Base-by-base conservation (phyloP, 495 filamentous ascomycete species). In the Oidiodendron maius region DNA sequence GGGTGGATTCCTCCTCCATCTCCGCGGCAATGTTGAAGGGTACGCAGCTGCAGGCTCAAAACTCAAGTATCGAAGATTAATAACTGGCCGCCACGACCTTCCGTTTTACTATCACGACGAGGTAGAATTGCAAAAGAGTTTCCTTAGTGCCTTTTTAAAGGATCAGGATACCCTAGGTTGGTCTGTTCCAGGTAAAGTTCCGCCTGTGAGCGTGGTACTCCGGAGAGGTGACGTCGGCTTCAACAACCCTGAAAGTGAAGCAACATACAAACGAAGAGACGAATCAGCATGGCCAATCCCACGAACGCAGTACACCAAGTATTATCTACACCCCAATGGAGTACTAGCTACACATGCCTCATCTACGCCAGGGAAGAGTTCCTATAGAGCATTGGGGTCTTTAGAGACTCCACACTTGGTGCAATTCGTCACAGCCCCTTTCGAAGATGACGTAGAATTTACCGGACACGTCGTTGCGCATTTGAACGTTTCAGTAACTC, bases 81-180 rank as follows among this genome's bases (percentile, higher is more conserved):
- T 86, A 52, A 80, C 75, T 0, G 83, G 82, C 10, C 72, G 83
- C 0, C 83, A 87, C 53, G 82, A 87, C 54, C 67, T 87, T 5
- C 83, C 83, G 0, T 86, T 87, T 63, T 87, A 84, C 63, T 84
- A 83, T 51, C 52, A 70, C 2, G 77, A 83, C 32, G 76, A 83
- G 46, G 81, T 82, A 2, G 74, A 82, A 48, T 22, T 87, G 0
- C 82, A 87, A 56, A 69, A 68, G 25, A 78, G 73, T 48, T 86
- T 87, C 53, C 65, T 86, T 2, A 75, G 82, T 50, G 83, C 82
- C 0, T 87, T 86, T 57, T 71, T 87, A 21, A 83, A 81, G 54
- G 78, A 71, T 5, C 67, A 83, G 0, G 83, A 86, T 53, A 65
- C 61, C 0, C 64, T 56, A 0, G 82, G 82, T 2, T 87, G 83